Percentiles rank a stretch among this genome's conserved stretches.
These are phyloP conservation scores for Fagopyrum homotropicum DNA, from an alignment of 148 eudicot species.

Conservation along the genomic window DNA sequence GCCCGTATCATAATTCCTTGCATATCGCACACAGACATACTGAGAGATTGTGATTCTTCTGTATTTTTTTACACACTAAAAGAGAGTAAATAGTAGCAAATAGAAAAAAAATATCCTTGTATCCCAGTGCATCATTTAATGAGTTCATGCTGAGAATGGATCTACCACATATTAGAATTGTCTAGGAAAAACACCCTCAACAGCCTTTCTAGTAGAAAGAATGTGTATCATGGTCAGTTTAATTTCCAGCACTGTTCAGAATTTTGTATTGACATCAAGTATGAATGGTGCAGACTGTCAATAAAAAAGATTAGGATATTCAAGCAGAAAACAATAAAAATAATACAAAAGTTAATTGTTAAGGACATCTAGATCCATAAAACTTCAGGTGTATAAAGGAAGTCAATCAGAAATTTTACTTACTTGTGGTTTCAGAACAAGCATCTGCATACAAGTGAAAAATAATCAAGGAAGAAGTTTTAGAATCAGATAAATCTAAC, in stretches of 20 bases:
- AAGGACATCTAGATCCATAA: not conserved
- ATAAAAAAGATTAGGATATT: not conserved
- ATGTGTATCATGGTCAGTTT: not conserved
- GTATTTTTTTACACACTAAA: not conserved
- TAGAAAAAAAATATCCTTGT: not conserved
- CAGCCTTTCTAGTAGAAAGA: not conserved
- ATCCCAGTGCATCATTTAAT: too few relatives aligned
- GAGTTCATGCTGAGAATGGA: not conserved
- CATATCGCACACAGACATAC: not conserved
- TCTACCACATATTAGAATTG: not conserved
- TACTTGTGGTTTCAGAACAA: slow-evolving; percentile 57
- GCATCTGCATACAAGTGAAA: slow-evolving; percentile 44
- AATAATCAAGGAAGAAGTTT: not conserved
- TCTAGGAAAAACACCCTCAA: not conserved
- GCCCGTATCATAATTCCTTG: not conserved
- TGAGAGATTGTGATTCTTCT: not conserved
- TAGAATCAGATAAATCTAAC: not conserved
- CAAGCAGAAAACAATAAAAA: not conserved
- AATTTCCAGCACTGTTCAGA: not conserved
- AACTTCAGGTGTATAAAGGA: not conserved
- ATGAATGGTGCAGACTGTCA: not conserved
- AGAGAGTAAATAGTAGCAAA: not conserved
- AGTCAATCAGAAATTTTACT: slow-evolving; percentile 23
- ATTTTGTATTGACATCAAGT: not conserved
- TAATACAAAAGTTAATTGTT: not conserved